Evolutionary conservation across 2,329 filamentous ascomycete genomes (phyloP), one percentile per base, ranked within the genome.

Genomic region (Aspergillus sp.): DNA sequence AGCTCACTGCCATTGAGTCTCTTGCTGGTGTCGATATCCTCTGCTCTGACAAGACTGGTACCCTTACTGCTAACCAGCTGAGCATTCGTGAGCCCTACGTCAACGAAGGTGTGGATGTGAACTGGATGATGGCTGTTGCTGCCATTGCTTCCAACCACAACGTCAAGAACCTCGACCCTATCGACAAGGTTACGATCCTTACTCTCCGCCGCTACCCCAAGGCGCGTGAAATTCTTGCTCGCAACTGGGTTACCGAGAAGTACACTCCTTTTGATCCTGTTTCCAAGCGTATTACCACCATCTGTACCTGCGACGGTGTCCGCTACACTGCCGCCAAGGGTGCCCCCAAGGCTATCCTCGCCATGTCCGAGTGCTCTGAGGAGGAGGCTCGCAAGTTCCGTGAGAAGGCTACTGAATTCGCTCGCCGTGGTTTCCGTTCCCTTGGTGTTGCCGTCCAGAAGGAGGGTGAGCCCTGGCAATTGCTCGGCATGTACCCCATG

Each of bases 71-170:
- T 48, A 74, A 74, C 66, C 88, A 91, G 80, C 82, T 91, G 53
- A 88, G 84, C 69, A 89, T 91, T 70, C 87, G 88, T 73, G 89
- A 91, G 71, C 89, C 89, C 19, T 91, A 87, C 76, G 87, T 90
- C 58, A 85, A 87, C 60, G 88, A 90, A 75, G 89, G 88, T 67
- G 85, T 89, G 71, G 88, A 90, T 75, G 85, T 90, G 74, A 89
- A 91, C 80, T 91, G 88, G 88, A 90, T 91, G 88, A 90, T 91
- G 88, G 88, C 88, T 63, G 88, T 89, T 60, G 88, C 89, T 59
- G 88, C 88, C 60, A 83, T 91, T 56, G 89, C 88, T 57, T 90
- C 88, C 52, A 90, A 88, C 61, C 88, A 91, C 81, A 91, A 90
- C 79, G 82, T 90, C 78, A 89, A 89, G 79, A 89, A 88, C 61